Evolutionary conservation across 1,284 basidiomycete species (phyloP), one percentile per base, ranked within the genome.

Genomic region (Papiliotrema terrestris): DNA sequence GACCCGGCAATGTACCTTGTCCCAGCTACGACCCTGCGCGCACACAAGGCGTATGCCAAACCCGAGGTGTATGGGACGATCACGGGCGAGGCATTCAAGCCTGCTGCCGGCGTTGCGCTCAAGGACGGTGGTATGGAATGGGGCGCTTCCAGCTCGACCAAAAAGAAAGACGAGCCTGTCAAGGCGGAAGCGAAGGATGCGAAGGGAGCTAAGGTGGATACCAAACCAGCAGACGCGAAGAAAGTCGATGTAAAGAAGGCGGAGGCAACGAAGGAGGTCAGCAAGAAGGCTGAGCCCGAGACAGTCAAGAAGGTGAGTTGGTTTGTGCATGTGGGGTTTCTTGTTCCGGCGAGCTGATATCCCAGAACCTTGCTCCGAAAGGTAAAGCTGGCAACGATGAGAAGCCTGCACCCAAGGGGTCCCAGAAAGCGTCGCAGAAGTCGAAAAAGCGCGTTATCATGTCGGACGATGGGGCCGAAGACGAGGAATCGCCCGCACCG

Each of bases 1-100:
- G 73, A 75, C 39, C 67, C 70, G 2, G 65, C 65, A 0, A 62
- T 66, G 43, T 67, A 68, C 43, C 59, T 75, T 20, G 54, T 67
- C 17, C 55, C 69, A 0, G 60, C 53, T 6, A 26, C 65, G 9
- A 48, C 43, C 17, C 55, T 73, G 1, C 62, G 70, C 4, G 44
- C 59, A 19, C 59, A 63, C 25, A 41, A 55, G 1, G 51, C 54
- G 5, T 68, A 69, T 46, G 44, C 49, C 43, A 56, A 72, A 42
- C 50, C 67, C 1, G 22, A 43, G 14, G 26, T 63, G n/a, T 73
- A 73, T 46, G 72, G 69, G 2, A 67, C 67, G 0, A 71, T 73
- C 54, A 60, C 65, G 0, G 73, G 73, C 17, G 62, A 64, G 3
- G 52, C 54, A 0, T 58, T 71, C 43, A 58, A 52, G 20, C 49